phyloP scores from a whole-genome alignment of 1,284 basidiomycete species.

The Fomitopsis palustris region DNA sequence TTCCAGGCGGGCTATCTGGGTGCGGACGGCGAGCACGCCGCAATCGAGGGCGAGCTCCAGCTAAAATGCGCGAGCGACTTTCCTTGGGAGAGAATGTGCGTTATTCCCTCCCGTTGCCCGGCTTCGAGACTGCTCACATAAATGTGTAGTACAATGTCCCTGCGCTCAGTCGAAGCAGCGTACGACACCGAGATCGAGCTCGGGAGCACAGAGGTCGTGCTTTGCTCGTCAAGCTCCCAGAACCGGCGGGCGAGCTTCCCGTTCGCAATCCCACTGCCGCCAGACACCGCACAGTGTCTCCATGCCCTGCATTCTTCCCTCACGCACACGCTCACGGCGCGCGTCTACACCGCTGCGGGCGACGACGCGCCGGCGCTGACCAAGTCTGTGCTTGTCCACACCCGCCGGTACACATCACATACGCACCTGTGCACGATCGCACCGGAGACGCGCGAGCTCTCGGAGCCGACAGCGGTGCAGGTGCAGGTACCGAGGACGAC shows the following conservation, averaged over 20 bases:
- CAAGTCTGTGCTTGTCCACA: conserved; percentile 63
- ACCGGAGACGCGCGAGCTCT: conserved; percentile 54
- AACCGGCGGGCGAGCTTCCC: conserved; percentile 55
- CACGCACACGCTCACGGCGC: conserved; percentile 62
- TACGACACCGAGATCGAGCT: conserved; percentile 64
- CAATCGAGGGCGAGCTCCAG: conserved; percentile 80
- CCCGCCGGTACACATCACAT: conserved; percentile 70
- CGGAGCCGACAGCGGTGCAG: conserved; percentile 61
- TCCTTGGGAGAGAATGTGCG: conserved; percentile 69
- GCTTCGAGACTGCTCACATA: conserved; percentile 4
- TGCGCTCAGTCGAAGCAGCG: conserved; percentile 65
- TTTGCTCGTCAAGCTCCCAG: conserved; percentile 39
- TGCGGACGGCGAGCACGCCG: conserved; percentile 72
- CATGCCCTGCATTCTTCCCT: conserved; percentile 68
- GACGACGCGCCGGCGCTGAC: conserved; percentile 37
- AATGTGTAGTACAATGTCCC: conserved; percentile 51
- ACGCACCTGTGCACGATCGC: conserved; percentile 46
- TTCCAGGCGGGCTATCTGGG: conserved; percentile 82
- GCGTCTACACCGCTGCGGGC: conserved; percentile 48
- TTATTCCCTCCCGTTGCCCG: conserved; percentile 11
- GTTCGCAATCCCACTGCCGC: conserved; percentile 71
- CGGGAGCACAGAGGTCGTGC: conserved; percentile 44
- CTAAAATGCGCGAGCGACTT: conserved; percentile 61
- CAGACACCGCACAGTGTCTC: conserved; percentile 75
- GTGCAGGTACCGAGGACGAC: conserved; percentile 68